A percentile compares a stretch with the other conserved stretches of the same genome.
Conservation (phyloP, 768 basidiomycete genomes). For the Hortiboletus campestris region DNA sequence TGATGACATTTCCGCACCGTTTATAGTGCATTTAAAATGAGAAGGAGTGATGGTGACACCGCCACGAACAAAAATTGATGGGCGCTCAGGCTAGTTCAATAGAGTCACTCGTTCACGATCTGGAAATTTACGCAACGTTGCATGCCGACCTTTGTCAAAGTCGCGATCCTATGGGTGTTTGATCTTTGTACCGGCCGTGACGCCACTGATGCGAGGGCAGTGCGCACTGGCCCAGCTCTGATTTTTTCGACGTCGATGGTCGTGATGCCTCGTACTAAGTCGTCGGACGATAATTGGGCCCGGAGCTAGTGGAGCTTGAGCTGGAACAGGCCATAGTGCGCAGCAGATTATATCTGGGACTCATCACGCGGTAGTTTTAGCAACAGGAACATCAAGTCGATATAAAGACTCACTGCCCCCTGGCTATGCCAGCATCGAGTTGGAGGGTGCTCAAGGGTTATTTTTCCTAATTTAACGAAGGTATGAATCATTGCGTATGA, state of each 20-base stretch:
- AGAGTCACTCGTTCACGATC: neutral
- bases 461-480: neutral
- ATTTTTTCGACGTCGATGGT: conserved; percentile 6
- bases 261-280: conserved; percentile 1
- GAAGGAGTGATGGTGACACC: too few relatives aligned
- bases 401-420: neutral
- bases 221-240: neutral
- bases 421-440: neutral
- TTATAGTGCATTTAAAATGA: too few relatives aligned
- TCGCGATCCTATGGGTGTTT: conserved; percentile 20
- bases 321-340: neutral
- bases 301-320: neutral
- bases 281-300: neutral
- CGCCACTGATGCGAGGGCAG: conserved; percentile 15
- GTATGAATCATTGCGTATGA: conserved; percentile 2
- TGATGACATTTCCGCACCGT: too few relatives aligned
- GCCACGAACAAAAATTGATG: too few relatives aligned
- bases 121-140: neutral
- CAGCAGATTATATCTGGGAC: too few relatives aligned
- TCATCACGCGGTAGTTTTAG: neutral
- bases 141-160: conserved; percentile 22
- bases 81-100: too few relatives aligned
- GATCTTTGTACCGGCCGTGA: conserved; percentile 15
- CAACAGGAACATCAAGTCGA: neutral
- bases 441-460: neutral